These are phyloP conservation scores for Oryza rufipogon DNA, from an alignment of 176 grass and related monocot species.

Conservation along the genomic window DNA sequence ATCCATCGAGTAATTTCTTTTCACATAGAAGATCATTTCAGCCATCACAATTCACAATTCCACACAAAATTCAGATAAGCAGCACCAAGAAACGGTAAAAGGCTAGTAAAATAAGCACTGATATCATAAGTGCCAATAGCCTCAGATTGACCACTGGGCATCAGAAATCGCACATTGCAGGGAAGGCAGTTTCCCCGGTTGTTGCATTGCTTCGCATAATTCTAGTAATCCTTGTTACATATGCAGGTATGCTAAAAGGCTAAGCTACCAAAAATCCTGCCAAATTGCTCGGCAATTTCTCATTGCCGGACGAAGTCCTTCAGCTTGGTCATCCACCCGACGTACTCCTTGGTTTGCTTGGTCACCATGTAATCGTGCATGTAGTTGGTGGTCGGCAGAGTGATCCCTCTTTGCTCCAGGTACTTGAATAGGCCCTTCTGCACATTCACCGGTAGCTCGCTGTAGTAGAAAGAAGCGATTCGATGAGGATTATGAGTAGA, in stretches of 20 bases:
- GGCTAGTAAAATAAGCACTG: no score
- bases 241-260: not conserved
- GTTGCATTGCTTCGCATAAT: not conserved
- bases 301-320: constrained; percentile 74
- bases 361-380: constrained; percentile 95
- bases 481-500: not conserved
- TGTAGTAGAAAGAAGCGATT: constrained; percentile 25
- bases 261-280: constrained; percentile 48
- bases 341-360: constrained; percentile 84
- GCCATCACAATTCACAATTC: no score
- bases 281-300: not conserved
- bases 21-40: no score
- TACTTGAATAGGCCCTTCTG: constrained; percentile 96
- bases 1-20: no score
- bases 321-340: constrained; percentile 82
- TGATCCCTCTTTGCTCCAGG: constrained; percentile 75
- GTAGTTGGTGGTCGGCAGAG: constrained; percentile 73
- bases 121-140: no score
- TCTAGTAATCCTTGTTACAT: not conserved
- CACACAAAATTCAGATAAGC: no score
- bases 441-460: constrained; percentile 88
- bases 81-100: no score
- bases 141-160: no score
- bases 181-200: not conserved
- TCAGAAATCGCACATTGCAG: no score